A percentile compares a stretch with the other conserved stretches of the same genome.
Evolutionary conservation across 495 filamentous ascomycete species (phyloP).

Genomic region (Pseudomonodictys pantanalensis): DNA sequence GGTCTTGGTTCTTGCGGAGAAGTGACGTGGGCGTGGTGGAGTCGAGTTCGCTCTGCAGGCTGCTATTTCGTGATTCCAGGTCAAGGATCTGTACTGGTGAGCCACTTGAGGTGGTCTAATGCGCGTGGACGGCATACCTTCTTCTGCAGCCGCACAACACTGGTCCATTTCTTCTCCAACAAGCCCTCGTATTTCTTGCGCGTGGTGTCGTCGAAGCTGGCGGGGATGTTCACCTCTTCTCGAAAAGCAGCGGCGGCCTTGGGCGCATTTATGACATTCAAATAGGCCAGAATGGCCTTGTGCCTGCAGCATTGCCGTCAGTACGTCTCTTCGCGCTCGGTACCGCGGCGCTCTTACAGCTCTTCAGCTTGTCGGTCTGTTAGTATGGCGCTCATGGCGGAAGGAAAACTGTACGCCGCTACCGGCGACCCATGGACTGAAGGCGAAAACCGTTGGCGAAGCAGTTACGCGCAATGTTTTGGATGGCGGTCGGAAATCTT

Average conservation of each 20-base stretch:
- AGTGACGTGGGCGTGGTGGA: constrained; percentile 80
- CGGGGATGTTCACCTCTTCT: constrained; percentile 61
- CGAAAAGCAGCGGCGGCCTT: constrained; percentile 66
- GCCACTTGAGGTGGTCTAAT: neutral
- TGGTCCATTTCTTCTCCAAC: constrained; percentile 96
- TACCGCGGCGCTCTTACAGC: constrained; percentile 55
- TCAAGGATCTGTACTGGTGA: constrained; percentile 76
- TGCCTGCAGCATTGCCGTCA: constrained; percentile 57
- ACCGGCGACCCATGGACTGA: constrained; percentile 24
- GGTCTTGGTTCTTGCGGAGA: constrained; percentile 76
- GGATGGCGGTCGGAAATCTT: neutral
- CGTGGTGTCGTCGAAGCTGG: constrained; percentile 70
- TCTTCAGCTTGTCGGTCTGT: constrained; percentile 81
- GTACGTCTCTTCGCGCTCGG: neutral
- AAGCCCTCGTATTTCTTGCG: constrained; percentile 86
- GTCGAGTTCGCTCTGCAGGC: constrained; percentile 79
- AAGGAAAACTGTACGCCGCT: constrained; percentile 3
- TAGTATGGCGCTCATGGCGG: constrained; percentile 71
- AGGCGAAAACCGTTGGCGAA: neutral
- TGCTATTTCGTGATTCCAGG: constrained; percentile 67
- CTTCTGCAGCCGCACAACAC: constrained; percentile 84
- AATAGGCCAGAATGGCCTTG: constrained; percentile 86
- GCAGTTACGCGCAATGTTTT: constrained; percentile 16
- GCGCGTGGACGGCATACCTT: constrained; percentile 54
- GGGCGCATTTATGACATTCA: constrained; percentile 66